These are phyloP conservation scores for Noccaea caerulescens DNA, from an alignment of 345 rosid species.

Conservation along the genomic window DNA sequence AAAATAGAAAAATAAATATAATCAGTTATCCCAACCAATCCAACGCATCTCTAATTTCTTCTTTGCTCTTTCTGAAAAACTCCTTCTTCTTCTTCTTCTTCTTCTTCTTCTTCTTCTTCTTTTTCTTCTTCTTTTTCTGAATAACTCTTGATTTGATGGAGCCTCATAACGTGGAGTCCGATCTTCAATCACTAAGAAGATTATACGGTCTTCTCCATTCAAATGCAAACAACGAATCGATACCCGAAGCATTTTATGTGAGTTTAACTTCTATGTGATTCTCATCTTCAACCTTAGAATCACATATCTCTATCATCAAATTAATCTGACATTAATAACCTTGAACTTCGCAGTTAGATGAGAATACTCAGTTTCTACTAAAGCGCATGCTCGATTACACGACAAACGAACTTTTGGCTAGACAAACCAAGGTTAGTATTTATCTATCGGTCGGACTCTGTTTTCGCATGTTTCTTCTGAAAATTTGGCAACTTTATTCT, in stretches of 20 bases:
- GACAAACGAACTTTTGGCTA: constrained; percentile 44
- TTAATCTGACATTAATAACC: background rate
- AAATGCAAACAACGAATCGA: constrained; percentile 24
- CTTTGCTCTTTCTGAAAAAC: constrained; percentile 2
- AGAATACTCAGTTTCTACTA: constrained; percentile 47
- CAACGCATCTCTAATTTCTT: constrained; percentile 12
- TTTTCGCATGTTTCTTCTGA: background rate
- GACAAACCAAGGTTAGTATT: constrained; percentile 45
- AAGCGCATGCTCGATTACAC: constrained; percentile 61
- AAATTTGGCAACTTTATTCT: background rate
- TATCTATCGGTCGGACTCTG: background rate
- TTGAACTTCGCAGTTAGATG: constrained; percentile 46
- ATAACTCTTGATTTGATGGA: constrained; percentile 35
- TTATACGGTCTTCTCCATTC: constrained; percentile 48
- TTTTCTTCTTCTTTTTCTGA: background rate
- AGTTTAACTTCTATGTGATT: constrained; percentile 21
- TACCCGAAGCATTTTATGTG: constrained; percentile 39
- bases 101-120: background rate
- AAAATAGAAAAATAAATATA: too few species aligned
- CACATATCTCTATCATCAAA: background rate
- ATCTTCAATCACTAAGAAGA: constrained; percentile 57
- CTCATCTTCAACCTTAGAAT: background rate
- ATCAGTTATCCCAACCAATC: background rate
- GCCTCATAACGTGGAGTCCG: constrained; percentile 41
- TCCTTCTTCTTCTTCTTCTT: background rate